A percentile compares a stretch with the other conserved stretches of the same genome.
Evolutionary conservation across 352 stramenopile species (phyloP).

Genomic region (Pythium utonaiense): DNA sequence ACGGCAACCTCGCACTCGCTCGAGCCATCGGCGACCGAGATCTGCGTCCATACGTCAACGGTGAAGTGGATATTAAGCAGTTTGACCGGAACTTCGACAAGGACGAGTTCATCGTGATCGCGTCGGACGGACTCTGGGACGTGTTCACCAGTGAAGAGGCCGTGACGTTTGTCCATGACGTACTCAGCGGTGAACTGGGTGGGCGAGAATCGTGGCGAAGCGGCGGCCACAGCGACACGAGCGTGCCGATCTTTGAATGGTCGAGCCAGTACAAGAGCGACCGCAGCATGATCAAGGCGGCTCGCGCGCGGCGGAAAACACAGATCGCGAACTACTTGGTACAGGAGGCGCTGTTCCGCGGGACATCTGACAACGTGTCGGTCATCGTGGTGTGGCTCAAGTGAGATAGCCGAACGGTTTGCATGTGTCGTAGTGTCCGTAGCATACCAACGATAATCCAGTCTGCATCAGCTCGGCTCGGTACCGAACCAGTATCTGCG

Average conservation of each 20-base stretch:
- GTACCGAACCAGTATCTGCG: no score
- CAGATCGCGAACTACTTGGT: constrained; percentile 92
- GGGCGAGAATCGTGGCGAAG: constrained; percentile 79
- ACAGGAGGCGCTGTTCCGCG: constrained; percentile 87
- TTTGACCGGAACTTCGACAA: constrained; percentile 74
- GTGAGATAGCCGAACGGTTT: constrained; percentile 30
- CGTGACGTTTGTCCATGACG: constrained; percentile 89
- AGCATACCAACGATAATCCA: no score
- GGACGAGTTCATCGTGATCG: constrained; percentile 92
- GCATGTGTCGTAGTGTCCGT: background rate
- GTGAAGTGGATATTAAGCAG: constrained; percentile 75
- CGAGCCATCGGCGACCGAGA: constrained; percentile 89
- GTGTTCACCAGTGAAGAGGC: constrained; percentile 91
- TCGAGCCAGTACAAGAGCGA: constrained; percentile 89
- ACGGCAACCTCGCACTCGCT: constrained; percentile 90
- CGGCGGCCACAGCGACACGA: constrained; percentile 74
- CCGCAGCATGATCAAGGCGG: constrained; percentile 87
- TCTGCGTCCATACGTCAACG: constrained; percentile 80
- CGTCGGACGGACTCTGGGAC: constrained; percentile 92
- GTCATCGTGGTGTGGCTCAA: constrained; percentile 90
- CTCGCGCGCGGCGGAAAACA: constrained; percentile 78
- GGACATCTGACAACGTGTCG: constrained; percentile 90
- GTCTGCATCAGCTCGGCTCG: no score
- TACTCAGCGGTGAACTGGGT: constrained; percentile 81
- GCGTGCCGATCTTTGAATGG: constrained; percentile 88